Base-by-base conservation (phyloP, 2,329 filamentous ascomycete species). In the Arthrobotrys musiformis region DNA sequence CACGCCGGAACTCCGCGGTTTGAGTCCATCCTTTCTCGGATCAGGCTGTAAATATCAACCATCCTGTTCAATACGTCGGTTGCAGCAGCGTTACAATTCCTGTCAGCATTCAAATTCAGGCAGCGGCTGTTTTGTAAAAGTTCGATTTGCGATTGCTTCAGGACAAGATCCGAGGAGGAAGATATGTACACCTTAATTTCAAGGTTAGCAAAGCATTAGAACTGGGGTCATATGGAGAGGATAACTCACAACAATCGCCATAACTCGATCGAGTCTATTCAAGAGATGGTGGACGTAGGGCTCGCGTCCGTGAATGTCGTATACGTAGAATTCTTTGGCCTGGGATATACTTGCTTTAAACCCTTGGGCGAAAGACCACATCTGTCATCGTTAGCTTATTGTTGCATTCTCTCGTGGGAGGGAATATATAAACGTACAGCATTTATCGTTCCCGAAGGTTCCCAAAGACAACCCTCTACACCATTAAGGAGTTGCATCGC, bases 231-330 rank as follows among this genome's bases (percentile, higher is more conserved):
- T n/a, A n/a, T n/a, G n/a, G n/a, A n/a, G n/a, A n/a, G n/a, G n/a
- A n/a, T n/a, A 11, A 58, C 63, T 68, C 28, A 68, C 63, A 28
- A 58, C 30, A 15, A 68, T 48, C 9, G 63, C 63, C 15, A 56
- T 22, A 0, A 48, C 37, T 11, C 48, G 48, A 13, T 68, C 63
- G 9, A 68, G 15, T 17, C 50, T 46, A 42, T 68, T 68, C 1
- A 68, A 28, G n/a, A 68, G 26, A n/a, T 35, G 24, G 37, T 68
- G 50, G 5, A 35, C 19, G 1, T 68, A n/a, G n/a, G n/a, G n/a
- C n/a, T n/a, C n/a, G n/a, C n/a, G n/a, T n/a, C n/a, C n/a, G n/a
- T n/a, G n/a, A n/a, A n/a, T n/a, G n/a, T n/a, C n/a, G n/a, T n/a
- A n/a, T n/a, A n/a, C 63, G 33, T n/a, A 24, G 9, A 33, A 68